These are phyloP conservation scores for Colletotrichum sublineola DNA, from an alignment of 2,329 filamentous ascomycete species.

Conservation along the genomic window DNA sequence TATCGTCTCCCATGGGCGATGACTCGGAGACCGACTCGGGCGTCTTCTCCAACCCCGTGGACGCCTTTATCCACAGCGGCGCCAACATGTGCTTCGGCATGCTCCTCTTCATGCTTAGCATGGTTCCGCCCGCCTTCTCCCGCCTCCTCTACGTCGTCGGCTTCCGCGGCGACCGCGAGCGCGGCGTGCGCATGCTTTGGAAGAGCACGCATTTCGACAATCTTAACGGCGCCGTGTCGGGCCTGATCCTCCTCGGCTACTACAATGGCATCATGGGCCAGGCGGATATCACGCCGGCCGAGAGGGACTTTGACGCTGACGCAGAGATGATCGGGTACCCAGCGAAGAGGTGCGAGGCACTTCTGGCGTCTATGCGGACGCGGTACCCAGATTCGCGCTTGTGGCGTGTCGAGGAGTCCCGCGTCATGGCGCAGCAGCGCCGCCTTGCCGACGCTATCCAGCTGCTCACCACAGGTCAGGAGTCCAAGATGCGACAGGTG, in stretches of 20 bases:
- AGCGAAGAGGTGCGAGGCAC: conserved; percentile 70
- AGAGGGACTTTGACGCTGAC: conserved; percentile 65
- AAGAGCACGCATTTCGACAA: conserved; percentile 87
- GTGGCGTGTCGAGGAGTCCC: conserved; percentile 90
- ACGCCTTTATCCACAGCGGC: conserved; percentile 90
- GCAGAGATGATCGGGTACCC: conserved; percentile 80
- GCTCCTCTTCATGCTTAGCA: conserved; percentile 87
- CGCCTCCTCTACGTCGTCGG: conserved; percentile 89
- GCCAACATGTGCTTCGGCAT: conserved; percentile 92
- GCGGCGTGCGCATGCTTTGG: conserved; percentile 90
- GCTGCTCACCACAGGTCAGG: conserved; percentile 70
- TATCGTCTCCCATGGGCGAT: conserved; percentile 29
- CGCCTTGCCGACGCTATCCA: conserved; percentile 76
- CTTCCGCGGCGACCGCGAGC: conserved; percentile 88
- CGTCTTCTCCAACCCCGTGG: conserved; percentile 79
- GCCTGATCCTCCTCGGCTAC: conserved; percentile 83
- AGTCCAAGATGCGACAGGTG: conserved; percentile 88
- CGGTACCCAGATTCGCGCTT: conserved; percentile 86
- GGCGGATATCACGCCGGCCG: conserved; percentile 85
- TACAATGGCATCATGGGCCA: conserved; percentile 90
- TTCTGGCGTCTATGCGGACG: conserved; percentile 80
- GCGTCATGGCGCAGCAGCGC: conserved; percentile 77
- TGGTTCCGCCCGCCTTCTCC: conserved; percentile 92
- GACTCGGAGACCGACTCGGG: conserved; percentile 42
- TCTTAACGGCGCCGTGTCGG: conserved; percentile 92